Percentiles rank a stretch among this genome's conserved stretches.
phyloP scores from a whole-genome alignment of 495 filamentous ascomycete species.

The Endocarpon pusillum region DNA sequence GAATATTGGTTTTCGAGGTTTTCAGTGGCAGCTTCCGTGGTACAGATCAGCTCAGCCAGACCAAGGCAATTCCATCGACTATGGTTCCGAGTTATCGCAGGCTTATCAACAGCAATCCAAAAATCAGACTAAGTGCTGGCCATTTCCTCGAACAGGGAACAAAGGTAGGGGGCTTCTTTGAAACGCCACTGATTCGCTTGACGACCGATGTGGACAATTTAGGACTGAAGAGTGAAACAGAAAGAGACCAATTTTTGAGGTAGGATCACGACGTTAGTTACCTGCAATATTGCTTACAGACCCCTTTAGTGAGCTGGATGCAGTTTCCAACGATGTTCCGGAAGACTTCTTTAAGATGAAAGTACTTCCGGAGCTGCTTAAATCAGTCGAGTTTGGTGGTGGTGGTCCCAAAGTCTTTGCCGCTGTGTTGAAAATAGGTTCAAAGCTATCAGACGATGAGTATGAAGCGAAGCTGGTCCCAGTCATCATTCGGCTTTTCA shows the following conservation, averaged over 20 bases:
- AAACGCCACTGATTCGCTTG: constrained; percentile 76
- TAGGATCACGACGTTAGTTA: constrained; percentile 20
- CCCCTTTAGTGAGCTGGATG: constrained; percentile 53
- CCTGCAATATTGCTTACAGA: constrained; percentile 3
- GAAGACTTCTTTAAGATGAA: constrained; percentile 98
- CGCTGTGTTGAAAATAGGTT: constrained; percentile 75
- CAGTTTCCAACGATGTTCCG: constrained; percentile 80
- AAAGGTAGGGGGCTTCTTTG: constrained; percentile 72
- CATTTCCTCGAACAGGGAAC: constrained; percentile 84
- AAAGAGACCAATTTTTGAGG: constrained; percentile 76
- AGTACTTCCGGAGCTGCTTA: constrained; percentile 84
- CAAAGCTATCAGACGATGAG: constrained; percentile 75
- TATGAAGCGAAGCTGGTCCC: constrained; percentile 74
- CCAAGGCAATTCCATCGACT: constrained; percentile 67
- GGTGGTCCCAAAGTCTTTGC: constrained; percentile 83
- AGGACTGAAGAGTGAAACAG: constrained; percentile 67
- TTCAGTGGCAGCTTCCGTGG: constrained; percentile 70
- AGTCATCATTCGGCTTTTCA: constrained; percentile 72
- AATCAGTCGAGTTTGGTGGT: constrained; percentile 92
- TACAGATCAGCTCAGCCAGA: constrained; percentile 60
- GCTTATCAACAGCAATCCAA: constrained; percentile 74
- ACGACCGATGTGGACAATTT: constrained; percentile 85
- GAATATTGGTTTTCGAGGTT: constrained; percentile 68
- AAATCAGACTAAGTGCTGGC: constrained; percentile 62
- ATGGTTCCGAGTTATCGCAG: constrained; percentile 86